Evolutionary conservation across 2,329 filamentous ascomycete species (phyloP), one percentile per base, ranked within the genome.

Genomic region (Proliferodiscus dingleyae): DNA sequence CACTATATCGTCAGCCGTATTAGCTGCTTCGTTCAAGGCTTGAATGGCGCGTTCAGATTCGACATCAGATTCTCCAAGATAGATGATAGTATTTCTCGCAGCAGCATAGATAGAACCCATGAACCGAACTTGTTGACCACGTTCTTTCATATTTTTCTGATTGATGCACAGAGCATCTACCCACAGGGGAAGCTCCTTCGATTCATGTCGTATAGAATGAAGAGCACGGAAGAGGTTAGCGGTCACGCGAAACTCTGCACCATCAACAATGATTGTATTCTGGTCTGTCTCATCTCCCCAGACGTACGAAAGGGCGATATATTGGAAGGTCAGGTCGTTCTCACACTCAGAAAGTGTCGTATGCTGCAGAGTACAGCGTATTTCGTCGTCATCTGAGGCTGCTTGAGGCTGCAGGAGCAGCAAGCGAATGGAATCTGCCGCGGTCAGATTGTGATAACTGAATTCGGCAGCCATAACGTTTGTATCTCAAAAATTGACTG

Each of bases 131-230:
- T 45, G 42, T 10, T 38, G 33, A 38, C 15, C 28, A 8, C 24
- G 34, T 21, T 45, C 42, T 24, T 23, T 16, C 16, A 22, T 2
- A 16, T 45, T 33, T 29, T 23, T 15, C 24, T 45, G 42, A 16
- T 45, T 24, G 26, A 45, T 45, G 23, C 42, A 45, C 18, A 53
- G 5, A 19, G 41, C 41, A 43, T 43, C 41, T 8, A 36, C 32
- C 41, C 41, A 36, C 8, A 43, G 13, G 22, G 37, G 15, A 13
- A 40, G 37, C 26, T 40, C 22, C 13, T 30, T 40, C 11, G 13
- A n/a, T 16, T 40, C 24, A 10, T 40, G 22, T 18, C 37, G 37
- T 11, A 40, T 40, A 30, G 21, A 40, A 30, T 13, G 15, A 8
- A 40, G 23, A 18, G 37, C 37, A 26, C 16, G 15, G 37, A 16